These are phyloP conservation scores for Talaromyces amestolkiae DNA, from an alignment of 2,329 filamentous ascomycete genomes.

Conservation along the genomic window DNA sequence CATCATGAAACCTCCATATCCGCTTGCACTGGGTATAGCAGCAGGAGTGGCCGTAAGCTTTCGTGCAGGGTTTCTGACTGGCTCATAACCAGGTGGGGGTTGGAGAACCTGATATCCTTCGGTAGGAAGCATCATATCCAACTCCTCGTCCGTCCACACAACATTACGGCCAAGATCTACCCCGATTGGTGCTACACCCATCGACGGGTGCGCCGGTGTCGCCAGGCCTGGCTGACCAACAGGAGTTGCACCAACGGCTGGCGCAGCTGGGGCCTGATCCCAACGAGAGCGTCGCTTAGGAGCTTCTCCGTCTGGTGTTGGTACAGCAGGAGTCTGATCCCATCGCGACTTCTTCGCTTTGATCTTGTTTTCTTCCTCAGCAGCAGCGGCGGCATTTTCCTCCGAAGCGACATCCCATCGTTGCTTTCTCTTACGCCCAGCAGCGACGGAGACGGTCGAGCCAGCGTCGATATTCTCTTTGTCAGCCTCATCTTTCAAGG, in stretches of 20 bases:
- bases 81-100: conserved; percentile 87
- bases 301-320: conserved; percentile 52
- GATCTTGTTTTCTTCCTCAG: conserved; percentile 52
- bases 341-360: conserved; percentile 79
- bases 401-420: conserved; percentile 82
- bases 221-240: conserved; percentile 71
- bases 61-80: conserved; percentile 72
- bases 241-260: conserved; percentile 68
- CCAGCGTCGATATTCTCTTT: conserved; percentile 72
- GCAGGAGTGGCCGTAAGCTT: conserved; percentile 71
- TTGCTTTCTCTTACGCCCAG: conserved; percentile 81
- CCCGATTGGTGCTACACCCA: conserved; percentile 66
- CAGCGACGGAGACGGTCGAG: conserved; percentile 61
- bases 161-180: conserved; percentile 79
- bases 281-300: conserved; percentile 79
- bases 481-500: conserved; percentile 63
- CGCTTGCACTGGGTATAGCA: conserved; percentile 58
- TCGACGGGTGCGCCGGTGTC: conserved; percentile 73
- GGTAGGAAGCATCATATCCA: conserved; percentile 84
- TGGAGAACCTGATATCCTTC: conserved; percentile 92
- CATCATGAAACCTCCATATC: conserved; percentile 85
- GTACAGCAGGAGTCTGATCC: conserved; percentile 73
- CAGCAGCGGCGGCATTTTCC: conserved; percentile 48
- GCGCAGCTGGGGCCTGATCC: conserved; percentile 84
- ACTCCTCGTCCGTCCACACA: conserved; percentile 85